Evolutionary conservation across 495 filamentous ascomycete genomes (phyloP).

Genomic region (Penicillium angulare): DNA sequence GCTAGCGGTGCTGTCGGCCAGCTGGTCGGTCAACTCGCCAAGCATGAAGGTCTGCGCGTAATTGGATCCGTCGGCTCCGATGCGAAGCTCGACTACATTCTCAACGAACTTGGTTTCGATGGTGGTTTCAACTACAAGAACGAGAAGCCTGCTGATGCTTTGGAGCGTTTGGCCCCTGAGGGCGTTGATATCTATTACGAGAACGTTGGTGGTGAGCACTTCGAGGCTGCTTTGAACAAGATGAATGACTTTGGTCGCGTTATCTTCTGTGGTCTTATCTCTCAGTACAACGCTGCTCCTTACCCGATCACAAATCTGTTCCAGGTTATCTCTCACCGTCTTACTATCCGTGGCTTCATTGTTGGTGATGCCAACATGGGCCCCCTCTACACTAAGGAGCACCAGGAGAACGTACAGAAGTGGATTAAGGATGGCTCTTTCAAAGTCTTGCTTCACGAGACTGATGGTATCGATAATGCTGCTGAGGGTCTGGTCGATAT

Average conservation of each 20-base stretch:
- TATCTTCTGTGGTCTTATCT: slow-evolving; percentile 67
- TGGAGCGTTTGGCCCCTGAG: slow-evolving; percentile 71
- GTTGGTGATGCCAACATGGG: slow-evolving; percentile 66
- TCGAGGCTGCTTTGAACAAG: slow-evolving; percentile 70
- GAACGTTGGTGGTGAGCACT: slow-evolving; percentile 87
- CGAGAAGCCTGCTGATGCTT: slow-evolving; percentile 65
- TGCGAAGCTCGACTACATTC: slow-evolving; percentile 67
- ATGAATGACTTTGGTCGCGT: slow-evolving; percentile 74
- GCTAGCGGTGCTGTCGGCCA: slow-evolving; percentile 84
- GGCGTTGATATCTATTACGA: slow-evolving; percentile 96
- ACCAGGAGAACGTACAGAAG: slow-evolving; percentile 75
- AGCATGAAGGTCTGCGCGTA: slow-evolving; percentile 81
- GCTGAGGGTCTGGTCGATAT: slow-evolving; percentile 83
- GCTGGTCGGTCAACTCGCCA: slow-evolving; percentile 81
- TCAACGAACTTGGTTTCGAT: slow-evolving; percentile 65
- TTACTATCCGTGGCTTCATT: slow-evolving; percentile 77
- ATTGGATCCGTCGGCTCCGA: slow-evolving; percentile 73
- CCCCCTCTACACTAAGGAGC: slow-evolving; percentile 67
- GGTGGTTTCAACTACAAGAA: slow-evolving; percentile 78
- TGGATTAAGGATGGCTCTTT: slow-evolving; percentile 85
- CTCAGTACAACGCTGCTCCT: slow-evolving; percentile 68
- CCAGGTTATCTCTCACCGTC: slow-evolving; percentile 52
- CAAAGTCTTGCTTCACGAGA: slow-evolving; percentile 68
- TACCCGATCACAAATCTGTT: slow-evolving; percentile 70
- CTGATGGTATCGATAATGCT: slow-evolving; percentile 79